These are phyloP conservation scores for Scutellaria baicalensis DNA, from an alignment of 257 asterid species.

Conservation along the genomic window DNA sequence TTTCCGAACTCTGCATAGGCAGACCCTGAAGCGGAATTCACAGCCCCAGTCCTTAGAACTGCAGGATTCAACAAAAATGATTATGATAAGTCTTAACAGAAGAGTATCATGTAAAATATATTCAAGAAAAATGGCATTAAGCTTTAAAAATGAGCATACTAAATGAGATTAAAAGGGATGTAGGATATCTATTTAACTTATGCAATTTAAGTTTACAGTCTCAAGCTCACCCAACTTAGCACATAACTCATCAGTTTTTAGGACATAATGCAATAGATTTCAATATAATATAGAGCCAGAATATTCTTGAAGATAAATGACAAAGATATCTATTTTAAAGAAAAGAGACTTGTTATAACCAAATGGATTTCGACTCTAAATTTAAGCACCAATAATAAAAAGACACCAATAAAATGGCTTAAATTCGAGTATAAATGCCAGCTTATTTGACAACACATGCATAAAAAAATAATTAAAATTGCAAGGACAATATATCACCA, in stretches of 20 bases:
- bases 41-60: constrained; percentile 90
- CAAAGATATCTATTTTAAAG: not conserved
- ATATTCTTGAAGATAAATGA: not conserved
- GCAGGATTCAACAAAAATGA: constrained; percentile 21
- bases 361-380: not conserved
- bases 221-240: not conserved
- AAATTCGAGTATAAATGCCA: not conserved
- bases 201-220: not conserved
- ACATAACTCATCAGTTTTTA: not conserved
- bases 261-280: not conserved
- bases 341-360: not conserved
- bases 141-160: not conserved
- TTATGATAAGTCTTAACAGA: not conserved
- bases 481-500: not conserved
- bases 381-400: not conserved
- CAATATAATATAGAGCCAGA: not conserved
- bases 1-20: constrained; percentile 96
- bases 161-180: not conserved
- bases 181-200: too few relatives aligned
- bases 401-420: not conserved
- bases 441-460: not conserved
- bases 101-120: not conserved
- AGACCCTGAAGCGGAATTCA: constrained; percentile 91
- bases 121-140: not conserved
- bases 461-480: not conserved